These are phyloP conservation scores for Ophioceras dolichostomum DNA, from an alignment of 2,329 filamentous ascomycete genomes.

Conservation along the genomic window DNA sequence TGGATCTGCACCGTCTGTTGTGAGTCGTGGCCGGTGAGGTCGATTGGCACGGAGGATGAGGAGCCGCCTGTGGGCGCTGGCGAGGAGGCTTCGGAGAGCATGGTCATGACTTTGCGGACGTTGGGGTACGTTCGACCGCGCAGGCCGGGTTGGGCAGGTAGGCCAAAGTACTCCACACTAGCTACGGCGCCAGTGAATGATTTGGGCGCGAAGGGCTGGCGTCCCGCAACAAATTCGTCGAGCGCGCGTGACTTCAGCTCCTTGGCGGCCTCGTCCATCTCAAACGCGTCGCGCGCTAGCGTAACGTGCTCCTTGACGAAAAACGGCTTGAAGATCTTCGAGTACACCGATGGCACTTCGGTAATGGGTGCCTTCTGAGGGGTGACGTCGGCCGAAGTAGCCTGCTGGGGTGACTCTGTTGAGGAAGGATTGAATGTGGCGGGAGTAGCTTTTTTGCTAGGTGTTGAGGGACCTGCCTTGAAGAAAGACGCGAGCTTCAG, in stretches of 20 bases:
- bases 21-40: slow-evolving; percentile 6
- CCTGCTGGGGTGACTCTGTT: slow-evolving; percentile 8
- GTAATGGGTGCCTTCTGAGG: slow-evolving; percentile 14
- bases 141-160: slow-evolving; percentile 22
- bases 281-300: slow-evolving; percentile 49
- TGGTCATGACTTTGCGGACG: slow-evolving; percentile 49
- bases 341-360: slow-evolving; percentile 38
- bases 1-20: not conserved
- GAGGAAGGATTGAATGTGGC: slow-evolving; percentile 14
- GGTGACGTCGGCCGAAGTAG: slow-evolving; percentile 10
- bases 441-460: slow-evolving; percentile 30
- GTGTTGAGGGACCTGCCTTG: slow-evolving; percentile 20
- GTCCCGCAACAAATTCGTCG: slow-evolving; percentile 36
- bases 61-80: slow-evolving; percentile 29
- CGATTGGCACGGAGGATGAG: slow-evolving; percentile 15
- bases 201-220: slow-evolving; percentile 26
- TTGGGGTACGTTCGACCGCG: slow-evolving; percentile 36
- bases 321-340: slow-evolving; percentile 69
- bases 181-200: slow-evolving; percentile 25
- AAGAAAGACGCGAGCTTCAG: slow-evolving; percentile 35
- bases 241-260: slow-evolving; percentile 36
- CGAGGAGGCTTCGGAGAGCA: slow-evolving; percentile 5
- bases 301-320: slow-evolving; percentile 61
- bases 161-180: slow-evolving; percentile 29
- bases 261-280: slow-evolving; percentile 44